These are phyloP conservation scores for Circinella minor DNA, from an alignment of 371 early-diverging fungal genomes.

Conservation along the genomic window DNA sequence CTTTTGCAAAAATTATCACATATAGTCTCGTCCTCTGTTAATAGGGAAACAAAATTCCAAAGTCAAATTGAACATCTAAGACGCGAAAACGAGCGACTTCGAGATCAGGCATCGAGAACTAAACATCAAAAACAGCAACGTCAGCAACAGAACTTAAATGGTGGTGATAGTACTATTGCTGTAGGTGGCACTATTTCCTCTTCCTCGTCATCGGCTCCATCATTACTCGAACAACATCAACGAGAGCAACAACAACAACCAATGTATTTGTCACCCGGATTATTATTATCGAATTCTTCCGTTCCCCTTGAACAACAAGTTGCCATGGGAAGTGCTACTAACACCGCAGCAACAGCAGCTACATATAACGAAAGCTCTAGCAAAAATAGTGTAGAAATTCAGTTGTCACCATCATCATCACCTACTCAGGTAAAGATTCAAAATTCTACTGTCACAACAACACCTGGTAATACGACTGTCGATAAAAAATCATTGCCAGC, in stretches of 20 bases:
- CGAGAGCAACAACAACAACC: neutral
- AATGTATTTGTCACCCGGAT: slow-evolving; percentile 6
- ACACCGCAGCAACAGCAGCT: neutral
- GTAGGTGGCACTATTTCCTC: neutral
- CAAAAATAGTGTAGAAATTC: too few species aligned
- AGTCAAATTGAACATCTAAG: slow-evolving; percentile 31
- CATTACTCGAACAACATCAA: neutral
- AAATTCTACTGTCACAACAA: too few species aligned
- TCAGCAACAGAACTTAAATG: neutral
- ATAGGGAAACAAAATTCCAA: slow-evolving; percentile 26
- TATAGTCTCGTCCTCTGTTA: slow-evolving; percentile 12
- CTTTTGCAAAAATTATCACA: neutral
- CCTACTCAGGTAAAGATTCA: neutral
- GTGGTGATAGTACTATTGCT: neutral
- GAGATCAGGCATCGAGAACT: slow-evolving; percentile 28
- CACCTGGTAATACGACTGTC: too few species aligned
- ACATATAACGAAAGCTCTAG: too few species aligned
- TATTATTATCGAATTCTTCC: neutral
- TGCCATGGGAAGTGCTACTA: neutral
- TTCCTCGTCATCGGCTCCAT: slow-evolving; percentile 1
- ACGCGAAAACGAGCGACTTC: slow-evolving; percentile 38
- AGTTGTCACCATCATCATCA: neutral
- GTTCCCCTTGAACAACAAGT: neutral
- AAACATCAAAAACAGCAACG: slow-evolving; percentile 4
- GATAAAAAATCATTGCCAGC: neutral